Conservation (phyloP, 2,329 filamentous ascomycete species). For the Acrocalymma vagum region DNA sequence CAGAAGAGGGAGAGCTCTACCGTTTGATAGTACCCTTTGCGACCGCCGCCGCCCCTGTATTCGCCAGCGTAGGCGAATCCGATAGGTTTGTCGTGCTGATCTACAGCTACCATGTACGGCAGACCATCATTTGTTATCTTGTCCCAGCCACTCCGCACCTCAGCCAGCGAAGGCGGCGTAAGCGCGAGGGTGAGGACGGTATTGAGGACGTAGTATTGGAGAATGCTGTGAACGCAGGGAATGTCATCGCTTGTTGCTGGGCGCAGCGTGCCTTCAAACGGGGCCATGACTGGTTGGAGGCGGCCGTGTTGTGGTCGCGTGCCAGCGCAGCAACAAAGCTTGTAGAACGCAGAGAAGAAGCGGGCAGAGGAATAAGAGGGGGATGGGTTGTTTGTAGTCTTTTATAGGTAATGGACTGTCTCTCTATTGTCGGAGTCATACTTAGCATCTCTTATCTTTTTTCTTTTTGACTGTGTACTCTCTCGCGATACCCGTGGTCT, state of each 20-base stretch:
- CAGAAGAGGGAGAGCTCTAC: constrained; percentile 52
- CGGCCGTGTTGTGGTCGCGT: constrained; percentile 35
- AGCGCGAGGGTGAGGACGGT: constrained; percentile 47
- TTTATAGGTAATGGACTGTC: too few relatives aligned
- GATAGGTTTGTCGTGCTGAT: constrained; percentile 29
- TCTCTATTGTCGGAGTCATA: too few relatives aligned
- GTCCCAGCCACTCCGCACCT: constrained; percentile 38
- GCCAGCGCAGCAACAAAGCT: constrained; percentile 32
- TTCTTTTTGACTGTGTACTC: too few relatives aligned
- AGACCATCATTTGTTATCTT: constrained; percentile 33
- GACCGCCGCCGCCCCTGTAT: constrained; percentile 38
- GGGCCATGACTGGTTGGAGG: constrained; percentile 35
- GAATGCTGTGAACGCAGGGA: constrained; percentile 44
- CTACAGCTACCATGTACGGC: constrained; percentile 49
- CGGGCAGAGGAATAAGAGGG: constrained; percentile 13
- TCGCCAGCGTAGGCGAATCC: constrained; percentile 48
- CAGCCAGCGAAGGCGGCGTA: constrained; percentile 33
- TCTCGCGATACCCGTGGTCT: too few relatives aligned
- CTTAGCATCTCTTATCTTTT: too few relatives aligned
- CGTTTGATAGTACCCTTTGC: constrained; percentile 49
- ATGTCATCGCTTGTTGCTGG: constrained; percentile 46
- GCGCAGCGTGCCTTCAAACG: constrained; percentile 42
- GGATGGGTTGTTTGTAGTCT: too few relatives aligned
- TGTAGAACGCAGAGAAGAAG: constrained; percentile 25
- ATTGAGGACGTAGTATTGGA: constrained; percentile 49